Evolutionary conservation across 345 rosid species (phyloP).

Genomic region (Syzygium jambos): DNA sequence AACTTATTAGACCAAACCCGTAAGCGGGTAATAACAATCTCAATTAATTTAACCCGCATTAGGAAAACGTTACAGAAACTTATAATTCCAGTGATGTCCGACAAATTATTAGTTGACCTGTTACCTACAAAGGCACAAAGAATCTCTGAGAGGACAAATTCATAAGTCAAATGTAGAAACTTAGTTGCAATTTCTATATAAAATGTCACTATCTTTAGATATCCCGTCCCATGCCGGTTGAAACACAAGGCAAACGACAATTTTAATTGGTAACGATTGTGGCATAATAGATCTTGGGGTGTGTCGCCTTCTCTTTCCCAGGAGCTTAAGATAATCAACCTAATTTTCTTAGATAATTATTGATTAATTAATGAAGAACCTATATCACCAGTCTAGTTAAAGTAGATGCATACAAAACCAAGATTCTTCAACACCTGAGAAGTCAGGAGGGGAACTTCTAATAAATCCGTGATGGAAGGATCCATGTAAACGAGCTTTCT

Average conservation of each 20-base stretch:
- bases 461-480: background rate
- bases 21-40: too few relatives aligned
- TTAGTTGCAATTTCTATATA: background rate
- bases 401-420: background rate
- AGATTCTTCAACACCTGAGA: background rate
- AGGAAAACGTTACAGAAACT: too few relatives aligned
- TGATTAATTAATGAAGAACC: background rate
- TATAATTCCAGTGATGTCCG: background rate
- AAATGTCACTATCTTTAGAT: background rate
- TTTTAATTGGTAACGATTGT: background rate
- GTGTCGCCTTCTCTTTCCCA: background rate
- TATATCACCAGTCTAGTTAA: background rate
- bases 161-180: background rate
- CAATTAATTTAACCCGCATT: too few relatives aligned
- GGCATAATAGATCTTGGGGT: background rate
- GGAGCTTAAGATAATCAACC: background rate
- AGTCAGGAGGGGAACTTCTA: constrained; percentile 1
- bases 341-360: background rate
- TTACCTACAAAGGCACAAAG: background rate
- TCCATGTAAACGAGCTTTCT: constrained; percentile 3
- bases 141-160: background rate
- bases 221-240: background rate
- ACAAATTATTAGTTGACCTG: background rate
- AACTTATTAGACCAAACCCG: too few relatives aligned
- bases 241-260: background rate